Evolutionary conservation across 768 basidiomycete genomes (phyloP).

Genomic region (Leucogyrophana mollusca): DNA sequence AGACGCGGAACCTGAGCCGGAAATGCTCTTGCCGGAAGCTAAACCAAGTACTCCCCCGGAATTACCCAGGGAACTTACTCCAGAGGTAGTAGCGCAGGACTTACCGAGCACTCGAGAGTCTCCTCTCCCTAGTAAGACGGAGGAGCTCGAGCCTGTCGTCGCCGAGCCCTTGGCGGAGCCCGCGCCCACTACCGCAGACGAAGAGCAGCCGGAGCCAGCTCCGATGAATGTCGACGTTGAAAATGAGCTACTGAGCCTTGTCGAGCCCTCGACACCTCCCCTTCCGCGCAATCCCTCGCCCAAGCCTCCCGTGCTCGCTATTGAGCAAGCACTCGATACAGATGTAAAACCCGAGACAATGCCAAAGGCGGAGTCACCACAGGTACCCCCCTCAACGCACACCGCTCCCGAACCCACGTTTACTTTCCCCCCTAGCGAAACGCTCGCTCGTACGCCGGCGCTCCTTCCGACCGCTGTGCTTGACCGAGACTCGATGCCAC

Average conservation of each 20-base stretch:
- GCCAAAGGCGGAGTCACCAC: conserved; percentile 1
- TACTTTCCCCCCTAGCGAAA: conserved; percentile 8
- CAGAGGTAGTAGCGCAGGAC: too few relatives aligned
- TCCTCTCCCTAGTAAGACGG: too few relatives aligned
- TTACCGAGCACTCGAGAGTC: too few relatives aligned
- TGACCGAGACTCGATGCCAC: conserved; percentile 61
- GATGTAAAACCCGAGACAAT: conserved; percentile 3
- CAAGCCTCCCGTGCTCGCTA: conserved; percentile 12
- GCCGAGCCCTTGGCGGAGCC: conserved; percentile 45
- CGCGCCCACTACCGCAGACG: conserved; percentile 5
- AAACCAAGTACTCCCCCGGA: too few relatives aligned
- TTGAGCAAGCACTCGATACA: too few relatives aligned
- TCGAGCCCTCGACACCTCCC: conserved; percentile 38
- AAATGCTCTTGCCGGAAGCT: too few relatives aligned
- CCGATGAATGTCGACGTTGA: conserved; percentile 51
- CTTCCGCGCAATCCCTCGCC: conserved; percentile 10
- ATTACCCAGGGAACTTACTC: too few relatives aligned
- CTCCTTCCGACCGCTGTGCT: conserved; percentile 17
- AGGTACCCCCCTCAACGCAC: background rate
- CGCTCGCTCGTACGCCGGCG: conserved; percentile 8
- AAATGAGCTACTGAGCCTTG: conserved; percentile 65
- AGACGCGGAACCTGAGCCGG: too few relatives aligned
- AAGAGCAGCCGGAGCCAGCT: conserved; percentile 32
- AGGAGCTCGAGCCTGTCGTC: conserved; percentile 43
- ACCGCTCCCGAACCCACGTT: background rate